These are phyloP conservation scores for Podila clonocystis DNA, from an alignment of 192 early-diverging fungal genomes.

Conservation along the genomic window DNA sequence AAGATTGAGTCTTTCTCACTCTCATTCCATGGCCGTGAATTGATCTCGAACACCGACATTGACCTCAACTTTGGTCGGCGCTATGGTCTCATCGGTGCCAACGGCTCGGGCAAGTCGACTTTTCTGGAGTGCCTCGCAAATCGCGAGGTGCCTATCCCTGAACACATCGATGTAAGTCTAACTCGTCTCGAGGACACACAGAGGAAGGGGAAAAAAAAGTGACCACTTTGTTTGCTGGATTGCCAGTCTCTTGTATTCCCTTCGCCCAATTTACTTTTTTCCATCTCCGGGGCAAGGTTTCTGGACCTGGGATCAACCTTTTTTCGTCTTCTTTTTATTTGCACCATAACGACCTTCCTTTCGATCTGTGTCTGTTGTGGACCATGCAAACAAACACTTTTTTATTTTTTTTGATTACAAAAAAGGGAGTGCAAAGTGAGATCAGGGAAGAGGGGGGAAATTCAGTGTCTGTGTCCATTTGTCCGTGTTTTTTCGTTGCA, in stretches of 20 bases:
- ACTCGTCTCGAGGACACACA: background rate
- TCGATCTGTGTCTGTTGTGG: background rate
- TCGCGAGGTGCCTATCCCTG: conserved; percentile 96
- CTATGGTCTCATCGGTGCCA: conserved; percentile 95
- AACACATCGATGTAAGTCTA: conserved; percentile 88
- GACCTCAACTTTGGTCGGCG: conserved; percentile 99
- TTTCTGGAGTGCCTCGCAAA: conserved; percentile 93
- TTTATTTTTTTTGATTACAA: background rate
- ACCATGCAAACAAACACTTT: background rate
- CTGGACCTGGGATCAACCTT: background rate
- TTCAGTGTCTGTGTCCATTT: background rate
- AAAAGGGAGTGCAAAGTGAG: too few species aligned
- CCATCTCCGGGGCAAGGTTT: background rate
- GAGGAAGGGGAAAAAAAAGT: background rate
- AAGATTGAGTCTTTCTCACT: conserved; percentile 97
- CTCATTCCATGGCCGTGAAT: conserved; percentile 92
- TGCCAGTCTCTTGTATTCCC: background rate
- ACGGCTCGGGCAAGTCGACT: conserved; percentile 97
- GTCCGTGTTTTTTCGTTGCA: background rate
- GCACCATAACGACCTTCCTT: background rate
- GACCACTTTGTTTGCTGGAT: background rate
- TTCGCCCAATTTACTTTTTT: conserved; percentile 6
- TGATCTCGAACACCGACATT: conserved; percentile 93
- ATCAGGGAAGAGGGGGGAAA: background rate
- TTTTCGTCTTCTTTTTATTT: background rate